A percentile compares a stretch with the other conserved stretches of the same genome.
phyloP scores from a whole-genome alignment of 106 monocot genomes.

The Cymbidium sinense region DNA sequence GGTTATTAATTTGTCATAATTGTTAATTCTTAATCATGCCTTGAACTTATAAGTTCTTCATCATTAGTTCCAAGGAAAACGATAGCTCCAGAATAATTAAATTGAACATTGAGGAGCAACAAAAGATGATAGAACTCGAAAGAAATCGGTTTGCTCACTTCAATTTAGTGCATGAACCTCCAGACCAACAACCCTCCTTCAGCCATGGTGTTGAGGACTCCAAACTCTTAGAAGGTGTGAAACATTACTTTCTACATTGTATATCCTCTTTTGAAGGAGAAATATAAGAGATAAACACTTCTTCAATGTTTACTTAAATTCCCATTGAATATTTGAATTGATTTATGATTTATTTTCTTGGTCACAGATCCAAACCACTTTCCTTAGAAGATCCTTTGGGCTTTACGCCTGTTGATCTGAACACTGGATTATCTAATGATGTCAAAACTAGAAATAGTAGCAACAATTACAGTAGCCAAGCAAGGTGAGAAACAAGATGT shows the following conservation, averaged over 20 bases:
- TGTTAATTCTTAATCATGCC: background rate
- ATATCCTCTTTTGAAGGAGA: background rate
- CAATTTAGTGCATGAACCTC: constrained; percentile 16
- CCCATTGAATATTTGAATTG: no score
- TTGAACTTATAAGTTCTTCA: background rate
- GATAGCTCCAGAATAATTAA: constrained; percentile 15
- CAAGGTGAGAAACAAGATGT: constrained; percentile 20
- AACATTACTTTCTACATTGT: constrained; percentile 2
- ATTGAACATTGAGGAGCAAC: constrained; percentile 25
- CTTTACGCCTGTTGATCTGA: constrained; percentile 11
- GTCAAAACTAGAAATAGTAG: constrained; percentile 17
- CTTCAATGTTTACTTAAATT: no score
- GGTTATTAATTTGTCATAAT: background rate
- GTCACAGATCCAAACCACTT: constrained; percentile 13
- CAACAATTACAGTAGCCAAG: constrained; percentile 22
- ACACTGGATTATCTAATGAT: constrained; percentile 11
- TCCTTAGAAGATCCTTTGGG: constrained; percentile 22
- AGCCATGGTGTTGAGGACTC: constrained; percentile 17
- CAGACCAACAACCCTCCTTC: background rate
- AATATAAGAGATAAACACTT: background rate
- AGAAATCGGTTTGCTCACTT: constrained; percentile 29
- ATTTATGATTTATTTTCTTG: background rate
- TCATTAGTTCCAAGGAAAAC: constrained; percentile 16
- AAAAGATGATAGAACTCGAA: constrained; percentile 29
- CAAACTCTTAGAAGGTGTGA: background rate